Percentiles rank a stretch among this genome's conserved stretches.
These are phyloP conservation scores for Phialemoniopsis sp. DNA, from an alignment of 2,329 filamentous ascomycete genomes.

Conservation along the genomic window DNA sequence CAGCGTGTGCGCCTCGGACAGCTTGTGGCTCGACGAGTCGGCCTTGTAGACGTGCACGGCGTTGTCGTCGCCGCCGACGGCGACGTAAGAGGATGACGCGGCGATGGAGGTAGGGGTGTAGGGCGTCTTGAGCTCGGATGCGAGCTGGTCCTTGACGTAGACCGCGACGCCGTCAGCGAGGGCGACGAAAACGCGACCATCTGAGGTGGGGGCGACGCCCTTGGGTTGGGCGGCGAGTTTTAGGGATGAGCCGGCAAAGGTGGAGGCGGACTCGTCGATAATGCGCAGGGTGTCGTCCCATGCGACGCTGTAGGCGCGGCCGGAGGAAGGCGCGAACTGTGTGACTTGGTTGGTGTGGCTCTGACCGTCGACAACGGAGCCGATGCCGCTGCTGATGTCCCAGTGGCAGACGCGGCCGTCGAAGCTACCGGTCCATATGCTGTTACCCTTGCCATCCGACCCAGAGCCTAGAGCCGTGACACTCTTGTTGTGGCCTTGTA, in stretches of 20 bases:
- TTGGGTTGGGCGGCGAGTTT: conserved; percentile 79
- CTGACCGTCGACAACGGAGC: conserved; percentile 71
- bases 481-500: conserved; percentile 88
- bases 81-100: conserved; percentile 62
- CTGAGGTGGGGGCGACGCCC: conserved; percentile 57
- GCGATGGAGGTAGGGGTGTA: conserved; percentile 70
- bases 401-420: conserved; percentile 85
- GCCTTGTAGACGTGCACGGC: conserved; percentile 70
- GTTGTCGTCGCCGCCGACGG: conserved; percentile 67
- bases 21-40: conserved; percentile 45
- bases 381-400: conserved; percentile 69
- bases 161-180: conserved; percentile 45
- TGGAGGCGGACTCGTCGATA: conserved; percentile 69
- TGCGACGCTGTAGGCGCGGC: conserved; percentile 76
- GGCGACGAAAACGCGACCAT: conserved; percentile 51
- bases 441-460: conserved; percentile 51
- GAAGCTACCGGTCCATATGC: conserved; percentile 85
- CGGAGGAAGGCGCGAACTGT: conserved; percentile 60
- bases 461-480: conserved; percentile 72
- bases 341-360: conserved; percentile 82
- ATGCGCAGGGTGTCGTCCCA: conserved; percentile 92
- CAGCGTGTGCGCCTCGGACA: conserved; percentile 53
- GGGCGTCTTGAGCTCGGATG: conserved; percentile 52
- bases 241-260: conserved; percentile 65
- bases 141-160: conserved; percentile 57